Evolutionary conservation across 768 basidiomycete genomes (phyloP).

Genomic region (Fomitopsis pulvina): DNA sequence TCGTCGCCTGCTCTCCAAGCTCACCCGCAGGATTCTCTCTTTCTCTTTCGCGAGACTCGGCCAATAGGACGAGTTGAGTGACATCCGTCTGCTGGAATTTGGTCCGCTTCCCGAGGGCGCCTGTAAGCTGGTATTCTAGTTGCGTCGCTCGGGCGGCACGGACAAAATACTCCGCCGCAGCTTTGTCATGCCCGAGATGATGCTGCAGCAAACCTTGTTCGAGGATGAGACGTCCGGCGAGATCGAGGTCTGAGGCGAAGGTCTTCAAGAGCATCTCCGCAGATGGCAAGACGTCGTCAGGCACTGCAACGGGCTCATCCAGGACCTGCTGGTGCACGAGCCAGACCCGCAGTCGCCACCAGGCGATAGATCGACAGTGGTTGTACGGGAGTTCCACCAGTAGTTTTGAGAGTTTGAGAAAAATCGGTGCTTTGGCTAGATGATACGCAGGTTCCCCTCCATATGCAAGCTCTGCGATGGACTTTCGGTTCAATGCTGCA

Average conservation of each 20-base stretch:
- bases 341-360: conserved; percentile 82
- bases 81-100: conserved; percentile 85
- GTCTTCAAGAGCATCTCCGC: conserved; percentile 35
- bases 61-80: conserved; percentile 89
- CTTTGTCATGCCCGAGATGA: conserved; percentile 64
- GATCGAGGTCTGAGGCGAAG: conserved; percentile 49
- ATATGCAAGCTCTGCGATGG: conserved; percentile 71
- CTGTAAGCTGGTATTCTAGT: conserved; percentile 85
- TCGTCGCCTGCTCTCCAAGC: conserved; percentile 2
- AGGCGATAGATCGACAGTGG: conserved; percentile 45
- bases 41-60: conserved; percentile 57
- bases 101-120: conserved; percentile 88
- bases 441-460: conserved; percentile 97
- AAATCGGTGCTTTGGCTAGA: conserved; percentile 58
- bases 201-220: conserved; percentile 82
- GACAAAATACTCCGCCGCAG: conserved; percentile 72
- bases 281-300: conserved; percentile 33
- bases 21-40: conserved; percentile 5
- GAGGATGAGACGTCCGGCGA: conserved; percentile 60
- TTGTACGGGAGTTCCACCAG: conserved; percentile 49
- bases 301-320: conserved; percentile 72
- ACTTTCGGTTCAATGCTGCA: conserved; percentile 51
- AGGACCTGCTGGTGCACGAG: conserved; percentile 73
- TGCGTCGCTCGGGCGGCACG: conserved; percentile 71
- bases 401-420: conserved; percentile 72